Conservation (phyloP, 768 basidiomycete species). For the Xanthoconium stramineum region DNA sequence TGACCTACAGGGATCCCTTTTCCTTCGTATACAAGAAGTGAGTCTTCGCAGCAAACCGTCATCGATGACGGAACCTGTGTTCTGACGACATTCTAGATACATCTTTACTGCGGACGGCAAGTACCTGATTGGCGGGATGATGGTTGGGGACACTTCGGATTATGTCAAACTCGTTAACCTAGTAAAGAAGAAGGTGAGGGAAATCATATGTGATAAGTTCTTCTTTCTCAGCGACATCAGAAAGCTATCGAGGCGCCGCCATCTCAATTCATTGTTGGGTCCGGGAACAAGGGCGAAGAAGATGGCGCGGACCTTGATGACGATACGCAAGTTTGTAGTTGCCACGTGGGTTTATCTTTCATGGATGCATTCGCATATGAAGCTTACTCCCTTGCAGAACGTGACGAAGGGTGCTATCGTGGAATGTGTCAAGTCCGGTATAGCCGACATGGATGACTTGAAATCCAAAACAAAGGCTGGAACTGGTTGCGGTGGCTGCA, state of each 20-base stretch:
- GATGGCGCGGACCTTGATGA: conserved; percentile 68
- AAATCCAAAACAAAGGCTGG: conserved; percentile 69
- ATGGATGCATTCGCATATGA: background rate
- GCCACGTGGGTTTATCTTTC: conserved; percentile 42
- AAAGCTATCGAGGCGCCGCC: conserved; percentile 65
- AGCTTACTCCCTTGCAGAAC: conserved; percentile 37
- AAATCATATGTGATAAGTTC: background rate
- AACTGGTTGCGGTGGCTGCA: conserved; percentile 71
- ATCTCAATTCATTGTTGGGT: conserved; percentile 63
- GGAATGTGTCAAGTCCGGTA: conserved; percentile 48
- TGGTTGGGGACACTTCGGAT: conserved; percentile 71
- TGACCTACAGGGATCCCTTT: conserved; percentile 73
- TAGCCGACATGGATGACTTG: conserved; percentile 47
- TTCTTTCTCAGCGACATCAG: conserved; percentile 28
- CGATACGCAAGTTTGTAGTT: conserved; percentile 69
- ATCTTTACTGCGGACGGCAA: conserved; percentile 71
- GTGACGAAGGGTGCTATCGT: conserved; percentile 58
- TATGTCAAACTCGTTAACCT: conserved; percentile 68
- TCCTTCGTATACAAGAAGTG: conserved; percentile 67
- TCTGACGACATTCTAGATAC: conserved; percentile 35
- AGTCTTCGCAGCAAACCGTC: background rate
- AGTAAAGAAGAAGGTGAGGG: conserved; percentile 58
- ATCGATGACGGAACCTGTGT: background rate
- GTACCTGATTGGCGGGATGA: conserved; percentile 72
- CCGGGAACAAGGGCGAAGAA: conserved; percentile 45